Percentiles rank a stretch among this genome's conserved stretches.
These are phyloP conservation scores for Phytophthora lateralis DNA, from an alignment of 352 stramenopile genomes.

Conservation along the genomic window DNA sequence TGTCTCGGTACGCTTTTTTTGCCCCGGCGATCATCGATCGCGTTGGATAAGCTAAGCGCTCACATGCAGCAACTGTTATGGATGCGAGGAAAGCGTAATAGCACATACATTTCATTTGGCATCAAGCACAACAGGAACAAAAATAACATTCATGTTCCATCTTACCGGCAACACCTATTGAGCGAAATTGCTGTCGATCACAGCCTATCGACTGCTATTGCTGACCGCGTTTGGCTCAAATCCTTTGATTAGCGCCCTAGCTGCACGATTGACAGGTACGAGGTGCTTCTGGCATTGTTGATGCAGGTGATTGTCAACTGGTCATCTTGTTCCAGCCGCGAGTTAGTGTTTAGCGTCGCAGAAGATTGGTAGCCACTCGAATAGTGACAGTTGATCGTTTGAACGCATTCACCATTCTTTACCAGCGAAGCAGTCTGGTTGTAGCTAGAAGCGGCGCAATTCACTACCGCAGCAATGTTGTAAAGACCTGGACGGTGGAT, in stretches of 20 bases:
- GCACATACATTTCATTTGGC: too few species aligned
- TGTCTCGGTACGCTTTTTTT: conserved; percentile 1
- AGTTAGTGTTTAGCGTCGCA: not conserved
- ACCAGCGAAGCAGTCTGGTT: not conserved
- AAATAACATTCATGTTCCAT: too few species aligned
- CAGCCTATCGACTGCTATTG: too few species aligned
- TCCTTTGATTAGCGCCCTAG: not conserved
- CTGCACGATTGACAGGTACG: not conserved
- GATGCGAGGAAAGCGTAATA: too few species aligned
- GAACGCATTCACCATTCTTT: not conserved
- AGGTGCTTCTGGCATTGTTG: not conserved
- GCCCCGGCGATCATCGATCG: too few species aligned
- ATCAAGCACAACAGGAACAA: too few species aligned
- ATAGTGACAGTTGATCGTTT: not conserved
- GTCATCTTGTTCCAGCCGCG: not conserved
- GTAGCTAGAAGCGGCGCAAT: not conserved
- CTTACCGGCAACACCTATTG: too few species aligned
- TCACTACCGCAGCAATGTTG: not conserved
- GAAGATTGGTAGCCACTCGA: not conserved
- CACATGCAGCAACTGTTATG: too few species aligned
- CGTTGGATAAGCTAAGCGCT: too few species aligned
- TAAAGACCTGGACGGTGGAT: not conserved
- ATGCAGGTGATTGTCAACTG: not conserved
- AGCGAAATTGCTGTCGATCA: too few species aligned
- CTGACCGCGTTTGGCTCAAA: too few species aligned